Percentiles rank a stretch among this genome's conserved stretches.
These are phyloP conservation scores for Microsporum canis DNA, from an alignment of 2,329 filamentous ascomycete species.

Conservation along the genomic window DNA sequence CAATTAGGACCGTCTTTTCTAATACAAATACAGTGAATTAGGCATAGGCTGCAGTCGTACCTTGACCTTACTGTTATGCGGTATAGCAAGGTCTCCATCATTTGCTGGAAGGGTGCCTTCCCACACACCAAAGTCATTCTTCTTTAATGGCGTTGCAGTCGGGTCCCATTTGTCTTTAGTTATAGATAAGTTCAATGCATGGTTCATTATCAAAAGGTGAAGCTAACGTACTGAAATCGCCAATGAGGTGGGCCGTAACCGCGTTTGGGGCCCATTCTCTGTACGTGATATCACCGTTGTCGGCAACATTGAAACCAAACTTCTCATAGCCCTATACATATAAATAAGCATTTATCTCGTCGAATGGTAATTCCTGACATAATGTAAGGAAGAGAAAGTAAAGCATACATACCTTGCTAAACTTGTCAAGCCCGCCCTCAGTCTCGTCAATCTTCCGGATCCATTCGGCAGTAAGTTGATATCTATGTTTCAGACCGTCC, in stretches of 20 bases:
- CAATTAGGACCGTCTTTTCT: neutral
- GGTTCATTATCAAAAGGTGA: neutral
- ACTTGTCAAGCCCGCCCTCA: conserved; percentile 85
- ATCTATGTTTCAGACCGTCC: conserved; percentile 64
- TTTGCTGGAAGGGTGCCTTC: conserved; percentile 65
- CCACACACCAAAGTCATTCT: conserved; percentile 75
- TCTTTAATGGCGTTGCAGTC: conserved; percentile 74
- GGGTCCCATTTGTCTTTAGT: conserved; percentile 72
- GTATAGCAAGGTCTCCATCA: conserved; percentile 65
- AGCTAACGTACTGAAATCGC: conserved; percentile 70
- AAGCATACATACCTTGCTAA: conserved; percentile 55
- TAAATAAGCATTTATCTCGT: neutral
- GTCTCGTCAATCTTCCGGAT: conserved; percentile 68
- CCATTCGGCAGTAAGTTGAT: conserved; percentile 71
- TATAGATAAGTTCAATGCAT: neutral
- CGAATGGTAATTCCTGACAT: neutral
- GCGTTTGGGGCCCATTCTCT: conserved; percentile 96
- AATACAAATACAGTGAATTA: neutral
- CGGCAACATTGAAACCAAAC: conserved; percentile 72
- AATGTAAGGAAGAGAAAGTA: neutral
- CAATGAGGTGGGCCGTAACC: conserved; percentile 69
- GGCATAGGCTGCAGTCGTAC: conserved; percentile 39
- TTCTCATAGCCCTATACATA: conserved; percentile 61
- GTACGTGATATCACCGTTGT: conserved; percentile 77
- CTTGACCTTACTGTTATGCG: conserved; percentile 94